phyloP scores from a whole-genome alignment of 2,329 filamentous ascomycete genomes.

The Claviceps pusilla region DNA sequence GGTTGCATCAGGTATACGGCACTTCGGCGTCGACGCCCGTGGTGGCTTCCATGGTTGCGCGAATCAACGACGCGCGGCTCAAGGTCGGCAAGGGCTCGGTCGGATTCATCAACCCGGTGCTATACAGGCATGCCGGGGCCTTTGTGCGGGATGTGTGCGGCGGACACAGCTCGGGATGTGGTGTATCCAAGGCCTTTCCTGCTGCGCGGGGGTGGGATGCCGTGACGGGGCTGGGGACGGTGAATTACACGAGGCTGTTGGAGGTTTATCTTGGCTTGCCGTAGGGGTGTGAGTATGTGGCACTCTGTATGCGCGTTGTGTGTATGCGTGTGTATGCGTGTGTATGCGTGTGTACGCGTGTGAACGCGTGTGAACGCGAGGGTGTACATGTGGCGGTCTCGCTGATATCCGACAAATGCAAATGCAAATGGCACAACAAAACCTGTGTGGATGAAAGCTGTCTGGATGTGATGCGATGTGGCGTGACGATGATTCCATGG shows the following conservation, averaged over 20 bases:
- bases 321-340: not conserved
- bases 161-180: slow-evolving; percentile 4
- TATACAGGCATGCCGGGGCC: slow-evolving; percentile 27
- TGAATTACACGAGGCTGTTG: slow-evolving; percentile 9
- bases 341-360: too few relatives aligned
- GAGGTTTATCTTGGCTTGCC: not conserved
- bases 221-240: slow-evolving; percentile 28
- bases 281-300: not conserved
- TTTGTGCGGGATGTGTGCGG: slow-evolving; percentile 18
- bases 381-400: too few relatives aligned
- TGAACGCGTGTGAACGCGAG: too few relatives aligned
- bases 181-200: not conserved
- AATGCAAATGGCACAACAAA: too few relatives aligned
- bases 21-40: slow-evolving; percentile 43
- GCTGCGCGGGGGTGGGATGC: slow-evolving; percentile 19
- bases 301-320: too few relatives aligned
- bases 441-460: too few relatives aligned
- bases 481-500: too few relatives aligned
- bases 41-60: slow-evolving; percentile 45
- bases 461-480: too few relatives aligned
- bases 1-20: slow-evolving; percentile 14
- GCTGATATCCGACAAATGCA: too few relatives aligned
- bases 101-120: slow-evolving; percentile 47
- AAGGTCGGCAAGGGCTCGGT: slow-evolving; percentile 33
- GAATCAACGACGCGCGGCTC: slow-evolving; percentile 49